Evolutionary conservation across 1,139 yeast genomes (phyloP).

Genomic region (Taiozyma sp.): DNA sequence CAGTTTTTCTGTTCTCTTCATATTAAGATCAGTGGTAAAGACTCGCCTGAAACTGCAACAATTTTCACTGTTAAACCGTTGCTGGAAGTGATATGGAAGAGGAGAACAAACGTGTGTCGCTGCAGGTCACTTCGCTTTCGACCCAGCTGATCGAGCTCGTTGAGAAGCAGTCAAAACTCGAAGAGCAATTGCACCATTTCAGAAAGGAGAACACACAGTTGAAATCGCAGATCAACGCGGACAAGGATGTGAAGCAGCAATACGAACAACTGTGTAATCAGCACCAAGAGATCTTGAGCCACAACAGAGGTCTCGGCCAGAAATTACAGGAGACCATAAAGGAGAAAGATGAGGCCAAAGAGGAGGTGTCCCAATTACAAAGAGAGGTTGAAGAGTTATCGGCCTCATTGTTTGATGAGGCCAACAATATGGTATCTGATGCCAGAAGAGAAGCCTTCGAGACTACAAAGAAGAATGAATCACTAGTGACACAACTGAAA

Average conservation of each 20-base stretch:
- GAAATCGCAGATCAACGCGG: conserved; percentile 13
- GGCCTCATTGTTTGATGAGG: conserved; percentile 71
- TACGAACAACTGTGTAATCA: conserved; percentile 13
- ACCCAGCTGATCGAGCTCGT: conserved; percentile 58
- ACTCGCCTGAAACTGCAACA: background rate
- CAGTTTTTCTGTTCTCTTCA: background rate
- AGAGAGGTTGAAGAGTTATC: conserved; percentile 75
- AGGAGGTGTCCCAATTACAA: conserved; percentile 51
- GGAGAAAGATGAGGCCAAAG: conserved; percentile 46
- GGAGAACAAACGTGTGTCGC: conserved; percentile 39
- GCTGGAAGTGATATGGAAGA: conserved; percentile 19
- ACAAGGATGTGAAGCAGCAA: conserved; percentile 11
- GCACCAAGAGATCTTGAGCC: conserved; percentile 27
- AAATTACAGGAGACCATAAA: conserved; percentile 31
- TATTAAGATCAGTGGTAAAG: background rate
- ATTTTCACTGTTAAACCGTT: background rate
- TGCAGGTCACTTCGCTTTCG: conserved; percentile 51
- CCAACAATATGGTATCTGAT: conserved; percentile 71
- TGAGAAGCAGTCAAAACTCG: conserved; percentile 51
- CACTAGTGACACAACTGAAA: conserved; percentile 56
- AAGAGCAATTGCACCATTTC: conserved; percentile 27
- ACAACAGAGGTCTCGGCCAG: conserved; percentile 31
- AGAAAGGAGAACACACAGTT: conserved; percentile 21
- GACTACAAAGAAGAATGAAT: conserved; percentile 41
- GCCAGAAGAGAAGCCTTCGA: conserved; percentile 59